A percentile compares a stretch with the other conserved stretches of the same genome.
phyloP scores from a whole-genome alignment of 345 rosid species.

The Salix exigua region DNA sequence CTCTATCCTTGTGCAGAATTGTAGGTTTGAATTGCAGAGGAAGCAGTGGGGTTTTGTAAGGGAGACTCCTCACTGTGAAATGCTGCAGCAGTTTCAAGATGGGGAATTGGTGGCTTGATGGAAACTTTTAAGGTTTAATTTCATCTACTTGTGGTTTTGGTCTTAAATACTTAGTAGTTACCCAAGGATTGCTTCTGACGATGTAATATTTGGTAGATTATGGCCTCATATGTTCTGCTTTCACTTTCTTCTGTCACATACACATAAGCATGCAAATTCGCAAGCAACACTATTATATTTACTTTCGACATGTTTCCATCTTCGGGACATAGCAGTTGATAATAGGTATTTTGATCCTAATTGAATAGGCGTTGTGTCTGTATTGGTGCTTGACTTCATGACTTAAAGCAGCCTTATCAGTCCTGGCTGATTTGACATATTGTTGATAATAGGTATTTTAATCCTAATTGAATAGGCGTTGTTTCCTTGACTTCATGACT shows the following conservation, averaged over 20 bases:
- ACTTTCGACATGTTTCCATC: neutral
- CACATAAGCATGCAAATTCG: neutral
- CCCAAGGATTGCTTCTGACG: neutral
- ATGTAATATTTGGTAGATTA: neutral
- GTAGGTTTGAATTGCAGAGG: slow-evolving; percentile 80
- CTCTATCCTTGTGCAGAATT: slow-evolving; percentile 62
- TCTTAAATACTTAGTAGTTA: neutral
- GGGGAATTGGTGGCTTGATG: slow-evolving; percentile 36
- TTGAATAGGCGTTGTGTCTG: neutral
- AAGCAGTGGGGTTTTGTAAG: slow-evolving; percentile 82
- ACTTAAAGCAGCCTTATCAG: neutral
- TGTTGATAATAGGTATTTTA: neutral
- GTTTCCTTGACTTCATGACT: neutral
- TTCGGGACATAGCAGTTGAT: neutral
- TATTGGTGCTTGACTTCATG: too few species aligned
- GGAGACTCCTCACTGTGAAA: slow-evolving; percentile 81
- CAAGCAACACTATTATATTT: neutral
- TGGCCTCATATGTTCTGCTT: neutral
- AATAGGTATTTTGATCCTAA: neutral
- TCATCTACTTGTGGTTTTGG: neutral
- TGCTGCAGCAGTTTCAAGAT: slow-evolving; percentile 53
- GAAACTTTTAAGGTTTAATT: slow-evolving; percentile 32
- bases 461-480: neutral
- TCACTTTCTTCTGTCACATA: too few species aligned
- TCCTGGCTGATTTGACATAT: too few species aligned